Evolutionary conservation across 345 rosid genomes (phyloP).

Genomic region (Gossypioides kirkii): DNA sequence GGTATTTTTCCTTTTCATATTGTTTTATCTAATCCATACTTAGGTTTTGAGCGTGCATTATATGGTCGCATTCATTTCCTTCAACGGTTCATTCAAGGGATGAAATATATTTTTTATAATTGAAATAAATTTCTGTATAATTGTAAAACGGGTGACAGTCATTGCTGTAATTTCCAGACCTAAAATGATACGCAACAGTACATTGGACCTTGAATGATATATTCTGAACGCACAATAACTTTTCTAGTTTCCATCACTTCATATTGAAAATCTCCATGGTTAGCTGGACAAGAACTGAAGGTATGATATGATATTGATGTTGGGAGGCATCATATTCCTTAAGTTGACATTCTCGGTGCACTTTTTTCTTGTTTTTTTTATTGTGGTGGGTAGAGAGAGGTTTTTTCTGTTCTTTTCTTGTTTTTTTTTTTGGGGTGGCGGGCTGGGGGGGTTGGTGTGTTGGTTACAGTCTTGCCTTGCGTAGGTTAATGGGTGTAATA

Average conservation of each 20-base stretch:
- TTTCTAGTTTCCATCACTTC: background rate
- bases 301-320: background rate
- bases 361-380: background rate
- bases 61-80: background rate
- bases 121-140: background rate
- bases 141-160: background rate
- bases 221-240: background rate
- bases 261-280: background rate
- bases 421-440: background rate
- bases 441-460: background rate
- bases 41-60: background rate
- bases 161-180: background rate
- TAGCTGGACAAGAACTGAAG: background rate
- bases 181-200: background rate
- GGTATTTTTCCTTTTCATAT: constrained; percentile 33
- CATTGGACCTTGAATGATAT: background rate
- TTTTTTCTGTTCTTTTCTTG: background rate
- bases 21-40: background rate
- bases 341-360: background rate
- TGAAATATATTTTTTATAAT: background rate
- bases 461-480: background rate
- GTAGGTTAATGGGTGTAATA: background rate
- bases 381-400: background rate
- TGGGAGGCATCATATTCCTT: no score
- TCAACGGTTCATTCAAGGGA: background rate